A percentile compares a stretch with the other conserved stretches of the same genome.
Evolutionary conservation across 345 rosid species (phyloP).

Genomic region (Abelmoschus esculentus): DNA sequence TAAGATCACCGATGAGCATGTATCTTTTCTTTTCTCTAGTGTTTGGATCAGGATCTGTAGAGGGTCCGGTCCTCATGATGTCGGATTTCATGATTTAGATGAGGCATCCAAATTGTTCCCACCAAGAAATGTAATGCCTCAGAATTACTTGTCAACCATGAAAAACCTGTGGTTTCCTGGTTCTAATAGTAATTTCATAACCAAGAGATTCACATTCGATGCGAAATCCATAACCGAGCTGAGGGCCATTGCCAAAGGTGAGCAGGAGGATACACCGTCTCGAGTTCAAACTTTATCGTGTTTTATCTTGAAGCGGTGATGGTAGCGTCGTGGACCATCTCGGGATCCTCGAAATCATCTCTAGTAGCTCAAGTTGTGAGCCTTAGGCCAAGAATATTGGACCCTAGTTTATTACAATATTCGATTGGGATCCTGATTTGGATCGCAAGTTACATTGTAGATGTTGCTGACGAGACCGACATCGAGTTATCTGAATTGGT

Average conservation of each 20-base stretch:
- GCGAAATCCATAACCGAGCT: not conserved
- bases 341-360: not conserved
- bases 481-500: not conserved
- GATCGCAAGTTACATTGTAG: not conserved
- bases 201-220: not conserved
- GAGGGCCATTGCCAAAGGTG: not conserved
- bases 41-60: not conserved
- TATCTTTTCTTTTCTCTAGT: not conserved
- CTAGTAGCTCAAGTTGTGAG: not conserved
- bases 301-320: slow-evolving; percentile 1
- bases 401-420: not conserved
- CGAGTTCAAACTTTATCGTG: not conserved
- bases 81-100: not conserved
- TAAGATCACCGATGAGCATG: not conserved
- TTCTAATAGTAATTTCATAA: not conserved
- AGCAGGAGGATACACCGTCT: not conserved
- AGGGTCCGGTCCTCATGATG: not conserved
- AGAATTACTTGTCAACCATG: not conserved
- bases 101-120: not conserved
- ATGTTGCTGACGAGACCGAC: not conserved
- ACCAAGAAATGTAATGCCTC: not conserved
- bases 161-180: not conserved
- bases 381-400: not conserved
- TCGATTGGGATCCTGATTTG: not conserved
- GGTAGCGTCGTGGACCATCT: not conserved